phyloP scores from a whole-genome alignment of 768 basidiomycete genomes.

The Boletus fagicola region DNA sequence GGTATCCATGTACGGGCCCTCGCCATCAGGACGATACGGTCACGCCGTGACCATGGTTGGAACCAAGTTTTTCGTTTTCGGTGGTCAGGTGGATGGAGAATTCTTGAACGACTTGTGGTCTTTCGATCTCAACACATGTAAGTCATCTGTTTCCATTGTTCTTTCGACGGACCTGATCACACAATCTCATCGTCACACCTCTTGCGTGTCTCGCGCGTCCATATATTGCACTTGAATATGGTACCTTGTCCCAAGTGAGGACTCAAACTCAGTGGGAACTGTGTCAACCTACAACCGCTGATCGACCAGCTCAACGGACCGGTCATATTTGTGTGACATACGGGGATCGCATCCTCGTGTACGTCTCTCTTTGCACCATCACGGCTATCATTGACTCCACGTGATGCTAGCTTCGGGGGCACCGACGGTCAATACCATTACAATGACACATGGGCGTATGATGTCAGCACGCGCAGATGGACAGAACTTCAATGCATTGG shows the following conservation, averaged over 20 bases:
- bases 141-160: conserved; percentile 31
- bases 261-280: conserved; percentile 83
- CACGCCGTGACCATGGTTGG: conserved; percentile 93
- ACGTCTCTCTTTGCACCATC: conserved; percentile 34
- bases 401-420: conserved; percentile 78
- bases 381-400: conserved; percentile 13
- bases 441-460: conserved; percentile 98
- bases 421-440: conserved; percentile 99
- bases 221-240: conserved; percentile 1
- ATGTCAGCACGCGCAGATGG: conserved; percentile 78
- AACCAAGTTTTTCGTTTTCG: conserved; percentile 91
- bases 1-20: conserved; percentile 70
- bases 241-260: conserved; percentile 50
- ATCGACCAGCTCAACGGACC: conserved; percentile 78
- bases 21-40: conserved; percentile 89
- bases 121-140: conserved; percentile 93
- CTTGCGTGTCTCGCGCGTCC: background rate
- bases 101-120: conserved; percentile 96
- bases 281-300: conserved; percentile 57
- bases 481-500: conserved; percentile 93
- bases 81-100: conserved; percentile 92
- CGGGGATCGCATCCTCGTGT: conserved; percentile 84
- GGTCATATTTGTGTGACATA: conserved; percentile 87
- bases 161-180: background rate
- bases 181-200: background rate